These are phyloP conservation scores for Cyberlindnera xylosilytica DNA, from an alignment of 805 yeast species.

Conservation along the genomic window DNA sequence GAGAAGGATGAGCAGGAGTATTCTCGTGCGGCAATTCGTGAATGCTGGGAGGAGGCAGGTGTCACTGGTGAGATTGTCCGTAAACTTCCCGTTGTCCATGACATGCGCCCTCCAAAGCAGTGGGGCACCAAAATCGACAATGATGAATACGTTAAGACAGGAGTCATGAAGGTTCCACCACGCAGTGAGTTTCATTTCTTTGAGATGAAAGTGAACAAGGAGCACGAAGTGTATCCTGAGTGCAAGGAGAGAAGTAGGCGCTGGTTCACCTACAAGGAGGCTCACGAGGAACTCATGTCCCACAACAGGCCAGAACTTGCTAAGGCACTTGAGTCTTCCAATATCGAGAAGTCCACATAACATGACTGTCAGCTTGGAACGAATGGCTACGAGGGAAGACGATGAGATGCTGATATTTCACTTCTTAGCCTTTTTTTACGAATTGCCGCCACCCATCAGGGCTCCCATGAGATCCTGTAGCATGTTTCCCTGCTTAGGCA, in stretches of 20 bases:
- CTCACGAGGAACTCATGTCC: conserved; percentile 52
- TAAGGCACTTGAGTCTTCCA: conserved; percentile 57
- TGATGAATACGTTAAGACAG: conserved; percentile 23
- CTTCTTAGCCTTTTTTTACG: background rate
- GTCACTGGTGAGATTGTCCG: conserved; percentile 59
- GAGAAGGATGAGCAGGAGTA: conserved; percentile 68
- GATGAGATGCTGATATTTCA: too few relatives aligned
- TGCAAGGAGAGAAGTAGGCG: conserved; percentile 52
- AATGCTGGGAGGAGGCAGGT: conserved; percentile 99
- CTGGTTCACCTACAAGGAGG: conserved; percentile 74
- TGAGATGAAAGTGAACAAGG: conserved; percentile 61
- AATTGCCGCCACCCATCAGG: conserved; percentile 32
- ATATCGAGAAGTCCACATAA: conserved; percentile 31
- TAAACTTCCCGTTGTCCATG: conserved; percentile 65
- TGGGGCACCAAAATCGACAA: conserved; percentile 32
- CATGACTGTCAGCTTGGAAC: too few relatives aligned
- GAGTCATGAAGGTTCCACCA: conserved; percentile 47
- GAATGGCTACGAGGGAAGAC: too few relatives aligned
- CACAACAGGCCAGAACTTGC: conserved; percentile 67
- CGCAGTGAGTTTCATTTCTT: conserved; percentile 85
- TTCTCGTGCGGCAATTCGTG: conserved; percentile 61
- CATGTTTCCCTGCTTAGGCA: conserved; percentile 51
- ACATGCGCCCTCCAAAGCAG: conserved; percentile 47
- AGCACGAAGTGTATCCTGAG: conserved; percentile 79
- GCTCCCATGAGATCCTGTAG: conserved; percentile 74